A percentile compares a stretch with the other conserved stretches of the same genome.
Conservation (phyloP, 1,139 yeast genomes). For the Lodderomyces beijingensis region DNA sequence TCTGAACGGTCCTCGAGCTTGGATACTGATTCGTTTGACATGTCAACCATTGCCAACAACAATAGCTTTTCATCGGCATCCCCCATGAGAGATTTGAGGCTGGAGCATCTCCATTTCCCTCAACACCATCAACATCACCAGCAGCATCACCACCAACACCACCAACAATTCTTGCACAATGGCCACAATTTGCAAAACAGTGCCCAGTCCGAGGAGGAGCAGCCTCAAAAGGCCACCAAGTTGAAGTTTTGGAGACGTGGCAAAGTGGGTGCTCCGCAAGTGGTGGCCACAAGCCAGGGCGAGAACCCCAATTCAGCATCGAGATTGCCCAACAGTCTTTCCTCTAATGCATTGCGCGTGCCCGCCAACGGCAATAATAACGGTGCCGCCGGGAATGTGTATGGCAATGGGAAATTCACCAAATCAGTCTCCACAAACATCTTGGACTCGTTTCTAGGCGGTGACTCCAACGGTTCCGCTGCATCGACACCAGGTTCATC, state of each 20-base stretch:
- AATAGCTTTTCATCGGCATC: conserved; percentile 8
- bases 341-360: conserved; percentile 11
- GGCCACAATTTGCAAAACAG: neutral
- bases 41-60: conserved; percentile 8
- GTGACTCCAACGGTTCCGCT: conserved; percentile 7
- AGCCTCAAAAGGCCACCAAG: conserved; percentile 43
- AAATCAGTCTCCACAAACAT: conserved; percentile 49
- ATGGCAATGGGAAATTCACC: conserved; percentile 14
- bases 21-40: conserved; percentile 7
- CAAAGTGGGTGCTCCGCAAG: conserved; percentile 21
- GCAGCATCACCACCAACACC: neutral
- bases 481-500: neutral
- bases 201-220: conserved; percentile 21
- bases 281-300: conserved; percentile 9
- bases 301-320: neutral
- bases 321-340: conserved; percentile 9
- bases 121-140: conserved; percentile 13
- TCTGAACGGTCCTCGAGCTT: conserved; percentile 3
- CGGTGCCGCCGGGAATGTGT: conserved; percentile 3
- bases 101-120: neutral
- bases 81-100: conserved; percentile 6
- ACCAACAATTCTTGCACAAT: neutral
- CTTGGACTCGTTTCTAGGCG: conserved; percentile 32
- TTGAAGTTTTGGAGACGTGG: conserved; percentile 56
- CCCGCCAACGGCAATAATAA: conserved; percentile 6